Conservation (phyloP, 1,284 basidiomycete species). For the Boletellus deceptivus region DNA sequence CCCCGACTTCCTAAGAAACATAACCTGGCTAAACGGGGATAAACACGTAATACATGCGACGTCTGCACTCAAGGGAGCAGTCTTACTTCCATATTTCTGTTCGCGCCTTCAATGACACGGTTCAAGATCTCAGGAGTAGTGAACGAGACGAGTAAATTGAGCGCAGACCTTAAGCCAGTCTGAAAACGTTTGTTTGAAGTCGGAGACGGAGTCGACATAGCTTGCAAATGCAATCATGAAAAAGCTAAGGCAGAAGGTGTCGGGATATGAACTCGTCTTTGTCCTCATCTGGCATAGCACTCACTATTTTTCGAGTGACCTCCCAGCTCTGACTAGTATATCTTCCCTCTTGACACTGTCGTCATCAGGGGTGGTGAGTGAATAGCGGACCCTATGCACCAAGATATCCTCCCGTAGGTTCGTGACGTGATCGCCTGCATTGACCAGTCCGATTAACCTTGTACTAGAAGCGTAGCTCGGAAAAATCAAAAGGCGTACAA, state of each 20-base stretch:
- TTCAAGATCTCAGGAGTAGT: not conserved
- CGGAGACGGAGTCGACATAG: constrained; percentile 76
- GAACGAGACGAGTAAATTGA: not conserved
- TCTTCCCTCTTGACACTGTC: constrained; percentile 51
- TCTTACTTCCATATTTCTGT: constrained; percentile 94
- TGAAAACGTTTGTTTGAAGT: constrained; percentile 76
- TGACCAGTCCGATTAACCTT: constrained; percentile 12
- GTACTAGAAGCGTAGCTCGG: too few relatives aligned
- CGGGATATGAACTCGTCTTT: constrained; percentile 1
- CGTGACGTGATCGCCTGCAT: constrained; percentile 76
- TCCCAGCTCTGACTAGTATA: constrained; percentile 61
- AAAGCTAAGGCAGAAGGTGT: constrained; percentile 54
- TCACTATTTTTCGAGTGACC: constrained; percentile 80
- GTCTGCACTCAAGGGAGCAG: not conserved
- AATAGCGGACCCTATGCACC: constrained; percentile 79
- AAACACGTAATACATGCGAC: not conserved
- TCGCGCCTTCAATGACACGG: constrained; percentile 50
- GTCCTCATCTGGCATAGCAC: constrained; percentile 18
- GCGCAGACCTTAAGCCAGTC: constrained; percentile 79
- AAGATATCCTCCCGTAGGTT: constrained; percentile 91
- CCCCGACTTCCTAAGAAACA: constrained; percentile 75
- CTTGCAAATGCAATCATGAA: constrained; percentile 95
- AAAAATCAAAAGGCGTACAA: constrained; percentile 52
- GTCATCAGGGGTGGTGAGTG: constrained; percentile 76
- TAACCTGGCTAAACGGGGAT: constrained; percentile 65